phyloP scores from a whole-genome alignment of 139 green algal species.

The Coelastrella sp. region DNA sequence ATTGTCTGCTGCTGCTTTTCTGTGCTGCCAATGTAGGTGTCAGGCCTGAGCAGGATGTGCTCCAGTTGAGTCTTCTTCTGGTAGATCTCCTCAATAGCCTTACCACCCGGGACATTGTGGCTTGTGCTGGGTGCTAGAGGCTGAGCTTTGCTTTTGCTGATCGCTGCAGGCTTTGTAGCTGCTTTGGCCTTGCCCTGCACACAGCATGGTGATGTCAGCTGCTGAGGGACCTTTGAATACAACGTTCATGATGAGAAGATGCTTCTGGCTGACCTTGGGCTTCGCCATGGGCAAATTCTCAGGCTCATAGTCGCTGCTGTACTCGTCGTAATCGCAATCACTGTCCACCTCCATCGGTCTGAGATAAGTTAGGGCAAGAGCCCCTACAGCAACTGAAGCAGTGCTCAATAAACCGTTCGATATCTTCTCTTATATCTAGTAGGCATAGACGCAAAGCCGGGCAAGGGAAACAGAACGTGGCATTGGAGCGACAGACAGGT shows the following conservation, averaged over 20 bases:
- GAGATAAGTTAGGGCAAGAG: neutral
- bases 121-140: slow-evolving; percentile 16
- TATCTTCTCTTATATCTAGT: neutral
- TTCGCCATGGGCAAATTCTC: slow-evolving; percentile 23
- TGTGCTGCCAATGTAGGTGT: slow-evolving; percentile 97
- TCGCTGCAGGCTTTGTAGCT: slow-evolving; percentile 7
- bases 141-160: neutral
- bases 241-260: neutral
- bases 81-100: slow-evolving; percentile 96
- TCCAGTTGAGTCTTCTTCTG: slow-evolving; percentile 99
- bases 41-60: slow-evolving; percentile 97
- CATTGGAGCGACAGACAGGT: neutral
- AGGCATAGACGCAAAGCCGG: neutral
- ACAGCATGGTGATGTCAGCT: neutral
- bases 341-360: slow-evolving; percentile 17
- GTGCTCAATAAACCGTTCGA: neutral
- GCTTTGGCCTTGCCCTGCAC: slow-evolving; percentile 3
- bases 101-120: slow-evolving; percentile 55
- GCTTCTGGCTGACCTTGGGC: neutral
- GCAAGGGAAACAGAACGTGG: neutral
- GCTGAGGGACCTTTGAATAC: neutral
- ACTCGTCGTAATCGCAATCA: slow-evolving; percentile 7
- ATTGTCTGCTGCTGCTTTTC: slow-evolving; percentile 89
- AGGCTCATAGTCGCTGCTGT: slow-evolving; percentile 42
- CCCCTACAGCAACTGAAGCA: neutral